Base-by-base conservation (phyloP, 257 asterid genomes). In the Euphrasia confusa region DNA sequence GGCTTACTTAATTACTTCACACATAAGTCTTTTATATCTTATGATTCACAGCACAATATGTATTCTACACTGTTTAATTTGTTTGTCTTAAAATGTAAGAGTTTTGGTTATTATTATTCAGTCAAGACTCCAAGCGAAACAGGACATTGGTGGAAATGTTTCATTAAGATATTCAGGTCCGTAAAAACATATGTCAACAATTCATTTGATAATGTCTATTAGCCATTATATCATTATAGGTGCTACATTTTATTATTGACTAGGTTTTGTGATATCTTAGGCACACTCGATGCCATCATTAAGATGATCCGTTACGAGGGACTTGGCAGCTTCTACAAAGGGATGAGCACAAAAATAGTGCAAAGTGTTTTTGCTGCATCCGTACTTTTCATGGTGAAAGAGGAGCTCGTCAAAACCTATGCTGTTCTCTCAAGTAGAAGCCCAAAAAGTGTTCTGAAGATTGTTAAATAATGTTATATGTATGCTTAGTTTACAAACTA, bases 111-210 rank as follows among this genome's bases (percentile, higher is more conserved):
- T 8, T 37, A 45, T 28, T 64, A 15, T 80, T 86, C 95, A 90
- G 97, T 82, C 97, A n/a, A 82, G 97, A 72, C 96, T 90, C 72
- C 97, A 90, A 85, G 97, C 97, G 40, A 90, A 83, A 80, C 97
- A 90, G 83, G 97, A 90, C 67, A 87, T 90, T 61, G 93, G 96
- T 56, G 90, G 93, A 61, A 83, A 78, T 71, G 33, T 73, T 26
- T 82, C 92, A 13, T 75, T 75, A 67, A 77, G 95, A 87, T 90
- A 90, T 75, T 83, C 97, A 81, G 96, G 96, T 88, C 44, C 26
- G 76, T 52, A 15, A n/a, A 32, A 4, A 50, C 35, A 27, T 66
- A 11, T 42, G n/a, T 11, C 53, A 13, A 12, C 39, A 40, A 42
- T 71, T 14, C 27, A 0, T 45, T 61, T 54, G 58, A 14, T 48